Conservation (phyloP, 2,329 filamentous ascomycete species). For the Bimuria novae-zelandiae region DNA sequence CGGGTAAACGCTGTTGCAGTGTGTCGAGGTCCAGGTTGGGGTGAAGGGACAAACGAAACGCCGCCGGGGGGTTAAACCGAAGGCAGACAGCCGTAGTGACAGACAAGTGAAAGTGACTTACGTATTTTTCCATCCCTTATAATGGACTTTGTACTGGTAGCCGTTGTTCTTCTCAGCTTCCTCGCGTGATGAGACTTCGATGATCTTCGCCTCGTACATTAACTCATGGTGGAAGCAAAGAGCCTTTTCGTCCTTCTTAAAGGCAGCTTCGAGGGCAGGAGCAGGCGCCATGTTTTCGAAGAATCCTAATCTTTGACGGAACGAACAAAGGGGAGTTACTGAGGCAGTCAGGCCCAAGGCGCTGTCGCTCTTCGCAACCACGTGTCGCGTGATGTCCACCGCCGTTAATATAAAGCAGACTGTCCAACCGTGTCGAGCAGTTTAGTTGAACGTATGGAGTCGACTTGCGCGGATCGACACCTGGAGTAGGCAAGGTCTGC, state of each 20-base stretch:
- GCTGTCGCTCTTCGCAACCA: slow-evolving; percentile 15
- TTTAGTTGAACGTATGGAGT: neutral
- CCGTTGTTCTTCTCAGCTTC: slow-evolving; percentile 70
- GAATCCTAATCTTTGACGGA: slow-evolving; percentile 15
- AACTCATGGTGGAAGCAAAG: slow-evolving; percentile 97
- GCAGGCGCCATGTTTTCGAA: slow-evolving; percentile 56
- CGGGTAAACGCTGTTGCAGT: slow-evolving; percentile 17
- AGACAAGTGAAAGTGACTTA: slow-evolving; percentile 52
- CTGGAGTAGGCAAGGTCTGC: slow-evolving; percentile 4
- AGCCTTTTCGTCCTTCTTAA: slow-evolving; percentile 82
- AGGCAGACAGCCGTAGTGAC: slow-evolving; percentile 6
- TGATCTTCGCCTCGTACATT: slow-evolving; percentile 95
- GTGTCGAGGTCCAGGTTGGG: slow-evolving; percentile 11
- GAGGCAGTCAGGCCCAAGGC: slow-evolving; percentile 17
- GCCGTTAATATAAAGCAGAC: slow-evolving; percentile 6
- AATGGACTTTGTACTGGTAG: slow-evolving; percentile 91
- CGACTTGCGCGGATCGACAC: slow-evolving; percentile 9
- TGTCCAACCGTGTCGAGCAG: slow-evolving; percentile 8
- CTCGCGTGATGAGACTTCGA: slow-evolving; percentile 72
- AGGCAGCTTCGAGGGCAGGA: slow-evolving; percentile 57
- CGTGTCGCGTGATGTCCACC: slow-evolving; percentile 22
- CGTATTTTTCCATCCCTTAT: slow-evolving; percentile 99
- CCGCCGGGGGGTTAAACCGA: neutral
- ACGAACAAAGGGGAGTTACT: slow-evolving; percentile 14
- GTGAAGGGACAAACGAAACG: slow-evolving; percentile 18